A percentile compares a stretch with the other conserved stretches of the same genome.
phyloP scores from a whole-genome alignment of 139 green algal genomes.

The Chloropicon primus region DNA sequence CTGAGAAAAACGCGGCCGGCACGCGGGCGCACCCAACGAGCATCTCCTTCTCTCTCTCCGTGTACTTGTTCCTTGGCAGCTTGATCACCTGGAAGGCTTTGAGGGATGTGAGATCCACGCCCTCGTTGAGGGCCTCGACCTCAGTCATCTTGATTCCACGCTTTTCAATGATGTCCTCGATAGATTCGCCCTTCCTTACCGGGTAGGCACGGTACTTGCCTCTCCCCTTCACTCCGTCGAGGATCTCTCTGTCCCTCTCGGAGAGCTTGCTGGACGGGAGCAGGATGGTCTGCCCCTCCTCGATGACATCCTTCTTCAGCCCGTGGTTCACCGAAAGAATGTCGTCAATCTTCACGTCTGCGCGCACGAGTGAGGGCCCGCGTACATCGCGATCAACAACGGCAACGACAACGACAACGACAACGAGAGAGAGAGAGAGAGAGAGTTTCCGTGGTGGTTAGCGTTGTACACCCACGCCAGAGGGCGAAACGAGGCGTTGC shows the following conservation, averaged over 20 bases:
- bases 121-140: slow-evolving; percentile 57
- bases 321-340: slow-evolving; percentile 45
- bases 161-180: slow-evolving; percentile 56
- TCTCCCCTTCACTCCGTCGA: slow-evolving; percentile 48
- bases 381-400: background rate
- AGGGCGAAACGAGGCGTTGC: too few relatives aligned
- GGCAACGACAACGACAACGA: background rate
- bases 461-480: too few relatives aligned
- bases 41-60: slow-evolving; percentile 76
- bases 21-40: slow-evolving; percentile 16
- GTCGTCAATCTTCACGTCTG: slow-evolving; percentile 44
- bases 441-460: too few relatives aligned
- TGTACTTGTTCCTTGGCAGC: slow-evolving; percentile 70
- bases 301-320: slow-evolving; percentile 19
- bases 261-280: slow-evolving; percentile 63
- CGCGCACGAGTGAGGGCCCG: background rate
- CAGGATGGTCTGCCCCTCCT: slow-evolving; percentile 62
- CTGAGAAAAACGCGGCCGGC: background rate
- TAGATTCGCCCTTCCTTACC: slow-evolving; percentile 52
- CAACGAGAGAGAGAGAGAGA: slow-evolving; percentile 10
- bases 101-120: slow-evolving; percentile 45
- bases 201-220: slow-evolving; percentile 57
- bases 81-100: slow-evolving; percentile 48
- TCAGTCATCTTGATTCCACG: slow-evolving; percentile 51
- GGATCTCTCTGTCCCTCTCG: slow-evolving; percentile 58